Percentiles rank a stretch among this genome's conserved stretches.
phyloP scores from a whole-genome alignment of 345 rosid species.

The Populus ilicifolia region DNA sequence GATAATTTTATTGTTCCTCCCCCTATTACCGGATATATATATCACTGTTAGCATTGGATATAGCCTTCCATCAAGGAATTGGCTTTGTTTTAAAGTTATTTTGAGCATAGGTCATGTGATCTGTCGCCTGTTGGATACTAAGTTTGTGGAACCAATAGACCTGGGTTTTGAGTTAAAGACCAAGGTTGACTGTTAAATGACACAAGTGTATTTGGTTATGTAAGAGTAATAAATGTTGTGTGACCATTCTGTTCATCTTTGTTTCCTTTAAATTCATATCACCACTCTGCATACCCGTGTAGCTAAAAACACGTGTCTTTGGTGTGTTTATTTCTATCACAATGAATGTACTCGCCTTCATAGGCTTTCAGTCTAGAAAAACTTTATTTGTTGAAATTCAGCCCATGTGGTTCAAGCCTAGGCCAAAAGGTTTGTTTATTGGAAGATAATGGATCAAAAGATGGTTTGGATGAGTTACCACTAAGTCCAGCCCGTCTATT shows the following conservation, averaged over 20 bases:
- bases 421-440: not conserved
- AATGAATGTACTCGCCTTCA: fast-evolving
- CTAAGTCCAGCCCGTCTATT: not conserved
- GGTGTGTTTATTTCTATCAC: not conserved
- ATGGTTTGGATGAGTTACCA: not conserved
- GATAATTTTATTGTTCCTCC: not conserved
- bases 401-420: not conserved
- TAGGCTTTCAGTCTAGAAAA: not conserved
- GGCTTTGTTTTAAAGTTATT: not conserved
- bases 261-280: not conserved
- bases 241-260: not conserved
- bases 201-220: not conserved
- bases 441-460: not conserved
- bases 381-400: too few relatives aligned
- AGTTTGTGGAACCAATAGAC: not conserved
- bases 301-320: too few relatives aligned
- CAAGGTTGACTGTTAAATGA: too few relatives aligned
- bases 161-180: too few relatives aligned
- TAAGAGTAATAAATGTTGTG: too few relatives aligned
- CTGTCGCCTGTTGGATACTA: not conserved
- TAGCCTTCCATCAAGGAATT: fast-evolving
- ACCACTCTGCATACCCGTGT: not conserved
- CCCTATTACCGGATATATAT: not conserved
- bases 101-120: not conserved
- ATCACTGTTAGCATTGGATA: not conserved